A percentile compares a stretch with the other conserved stretches of the same genome.
phyloP scores from a whole-genome alignment of 1,139 yeast genomes.

The Lodderomyces elongisporus region DNA sequence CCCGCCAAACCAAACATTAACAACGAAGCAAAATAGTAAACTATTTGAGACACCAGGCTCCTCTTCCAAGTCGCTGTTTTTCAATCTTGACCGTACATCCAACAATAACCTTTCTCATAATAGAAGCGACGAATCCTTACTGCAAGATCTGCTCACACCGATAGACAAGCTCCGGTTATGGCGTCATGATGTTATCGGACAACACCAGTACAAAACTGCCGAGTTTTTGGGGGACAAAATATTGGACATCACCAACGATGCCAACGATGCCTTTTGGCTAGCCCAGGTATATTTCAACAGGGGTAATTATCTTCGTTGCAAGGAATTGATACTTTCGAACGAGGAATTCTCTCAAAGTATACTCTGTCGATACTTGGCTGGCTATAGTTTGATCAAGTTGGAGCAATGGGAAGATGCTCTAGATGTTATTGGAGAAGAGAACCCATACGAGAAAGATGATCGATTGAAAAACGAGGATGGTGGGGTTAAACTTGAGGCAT shows the following conservation, averaged over 20 bases:
- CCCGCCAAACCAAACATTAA: constrained; percentile 45
- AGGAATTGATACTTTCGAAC: constrained; percentile 49
- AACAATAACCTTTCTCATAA: constrained; percentile 5
- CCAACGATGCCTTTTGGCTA: constrained; percentile 94
- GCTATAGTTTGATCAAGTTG: constrained; percentile 65
- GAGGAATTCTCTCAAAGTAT: constrained; percentile 45
- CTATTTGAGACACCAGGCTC: constrained; percentile 41
- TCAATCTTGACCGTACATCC: constrained; percentile 25
- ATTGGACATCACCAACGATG: constrained; percentile 67
- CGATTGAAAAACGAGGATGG: constrained; percentile 48
- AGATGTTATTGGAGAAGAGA: constrained; percentile 77
- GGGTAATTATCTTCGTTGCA: constrained; percentile 77
- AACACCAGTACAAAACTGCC: constrained; percentile 88
- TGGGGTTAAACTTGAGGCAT: constrained; percentile 79
- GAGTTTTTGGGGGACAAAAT: constrained; percentile 91
- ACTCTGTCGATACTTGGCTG: constrained; percentile 79
- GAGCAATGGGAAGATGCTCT: constrained; percentile 88
- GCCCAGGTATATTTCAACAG: constrained; percentile 80
- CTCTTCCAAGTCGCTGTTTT: constrained; percentile 36
- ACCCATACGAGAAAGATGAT: constrained; percentile 50
- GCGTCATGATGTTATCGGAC: constrained; percentile 93
- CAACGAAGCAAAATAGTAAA: constrained; percentile 12
- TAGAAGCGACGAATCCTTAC: constrained; percentile 6
- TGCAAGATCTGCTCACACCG: constrained; percentile 54
- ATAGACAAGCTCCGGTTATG: constrained; percentile 84